Evolutionary conservation across 306 rosid species (phyloP).

Genomic region (Cicer bijugum): DNA sequence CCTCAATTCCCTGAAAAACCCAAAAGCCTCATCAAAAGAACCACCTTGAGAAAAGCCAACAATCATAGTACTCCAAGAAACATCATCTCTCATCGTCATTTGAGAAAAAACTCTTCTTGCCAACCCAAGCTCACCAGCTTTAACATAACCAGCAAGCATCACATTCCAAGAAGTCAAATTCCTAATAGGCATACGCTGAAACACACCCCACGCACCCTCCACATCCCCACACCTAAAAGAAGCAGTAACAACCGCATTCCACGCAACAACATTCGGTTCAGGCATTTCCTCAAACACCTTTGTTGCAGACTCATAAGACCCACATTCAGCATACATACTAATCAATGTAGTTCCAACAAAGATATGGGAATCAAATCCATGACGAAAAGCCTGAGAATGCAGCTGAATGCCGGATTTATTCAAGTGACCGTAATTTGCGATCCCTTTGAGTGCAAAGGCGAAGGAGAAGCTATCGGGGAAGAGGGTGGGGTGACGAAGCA

Average conservation of each 20-base stretch:
- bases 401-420: slow-evolving; percentile 60
- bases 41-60: slow-evolving; percentile 76
- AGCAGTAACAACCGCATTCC: slow-evolving; percentile 76
- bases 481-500: slow-evolving; percentile 52
- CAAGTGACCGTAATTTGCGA: slow-evolving; percentile 55
- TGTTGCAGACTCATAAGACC: slow-evolving; percentile 47
- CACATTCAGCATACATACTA: slow-evolving; percentile 74
- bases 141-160: slow-evolving; percentile 72
- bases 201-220: slow-evolving; percentile 50
- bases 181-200: slow-evolving; percentile 61
- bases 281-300: slow-evolving; percentile 77
- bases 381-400: slow-evolving; percentile 59
- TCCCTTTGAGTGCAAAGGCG: slow-evolving; percentile 71
- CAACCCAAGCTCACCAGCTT: slow-evolving; percentile 69
- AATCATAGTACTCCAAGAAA: slow-evolving; percentile 91
- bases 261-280: slow-evolving; percentile 75
- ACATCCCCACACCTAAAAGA: slow-evolving; percentile 71
- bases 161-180: slow-evolving; percentile 83
- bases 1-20: slow-evolving; percentile 67
- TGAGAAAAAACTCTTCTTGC: slow-evolving; percentile 62
- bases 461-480: slow-evolving; percentile 77
- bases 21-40: slow-evolving; percentile 69
- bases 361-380: slow-evolving; percentile 60
- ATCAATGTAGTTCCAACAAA: slow-evolving; percentile 77
- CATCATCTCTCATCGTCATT: slow-evolving; percentile 69